Evolutionary conservation across 352 stramenopile species (phyloP).

Genomic region (Globisporangium mamillatum): DNA sequence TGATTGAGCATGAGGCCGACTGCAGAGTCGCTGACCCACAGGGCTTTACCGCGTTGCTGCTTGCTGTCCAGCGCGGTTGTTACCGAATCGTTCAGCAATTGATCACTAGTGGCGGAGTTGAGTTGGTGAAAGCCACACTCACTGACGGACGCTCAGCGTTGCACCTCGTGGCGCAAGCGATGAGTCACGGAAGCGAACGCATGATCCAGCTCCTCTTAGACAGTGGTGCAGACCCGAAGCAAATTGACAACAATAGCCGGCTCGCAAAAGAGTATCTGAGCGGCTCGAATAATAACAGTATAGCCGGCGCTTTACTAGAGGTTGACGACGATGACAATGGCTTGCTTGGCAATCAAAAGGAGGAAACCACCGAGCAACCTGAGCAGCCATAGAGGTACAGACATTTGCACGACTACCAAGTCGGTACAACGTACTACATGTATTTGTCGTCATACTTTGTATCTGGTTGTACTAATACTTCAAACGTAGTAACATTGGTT

Average conservation of each 20-base stretch:
- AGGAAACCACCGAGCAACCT: not conserved
- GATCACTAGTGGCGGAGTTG: not conserved
- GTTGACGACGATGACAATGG: not conserved
- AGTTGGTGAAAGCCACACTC: not conserved
- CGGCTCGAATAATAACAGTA: not conserved
- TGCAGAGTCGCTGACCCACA: not conserved
- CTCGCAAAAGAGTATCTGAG: not conserved
- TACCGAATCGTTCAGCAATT: not conserved
- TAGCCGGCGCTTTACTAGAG: not conserved
- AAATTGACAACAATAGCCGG: not conserved
- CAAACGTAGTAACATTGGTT: not conserved
- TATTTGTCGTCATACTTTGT: not conserved
- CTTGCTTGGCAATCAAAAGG: not conserved
- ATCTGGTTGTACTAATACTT: not conserved
- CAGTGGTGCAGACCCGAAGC: not conserved
- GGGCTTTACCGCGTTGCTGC: constrained; percentile 10
- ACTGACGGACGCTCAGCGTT: constrained; percentile 4
- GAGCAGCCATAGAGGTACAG: not conserved
- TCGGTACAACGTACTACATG: not conserved
- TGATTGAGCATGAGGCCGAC: not conserved
- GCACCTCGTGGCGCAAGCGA: not conserved
- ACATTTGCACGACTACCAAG: not conserved
- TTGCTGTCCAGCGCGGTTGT: not conserved
- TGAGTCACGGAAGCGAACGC: not conserved
- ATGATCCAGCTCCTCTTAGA: not conserved